Conservation (phyloP, 1,284 basidiomycete genomes). For the Waitea zeae region DNA sequence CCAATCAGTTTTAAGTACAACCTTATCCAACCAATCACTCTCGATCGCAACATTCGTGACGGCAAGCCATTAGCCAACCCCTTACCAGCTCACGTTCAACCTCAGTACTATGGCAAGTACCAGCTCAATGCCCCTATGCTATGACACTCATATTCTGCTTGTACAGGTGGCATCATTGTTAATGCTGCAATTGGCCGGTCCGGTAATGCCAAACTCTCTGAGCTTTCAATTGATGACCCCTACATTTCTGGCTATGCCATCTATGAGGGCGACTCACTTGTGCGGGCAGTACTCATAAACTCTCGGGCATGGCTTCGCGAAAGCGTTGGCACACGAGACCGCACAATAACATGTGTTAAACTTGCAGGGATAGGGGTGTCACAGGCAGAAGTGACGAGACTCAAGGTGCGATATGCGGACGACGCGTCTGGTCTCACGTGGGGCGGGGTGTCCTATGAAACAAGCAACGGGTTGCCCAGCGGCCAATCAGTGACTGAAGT, state of each 20-base stretch:
- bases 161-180: constrained; percentile 30
- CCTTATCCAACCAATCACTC: constrained; percentile 28
- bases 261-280: constrained; percentile 27
- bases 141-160: too few species aligned
- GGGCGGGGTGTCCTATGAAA: too few species aligned
- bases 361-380: constrained; percentile 7
- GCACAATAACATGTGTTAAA: constrained; percentile 15
- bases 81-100: constrained; percentile 34
- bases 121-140: too few species aligned
- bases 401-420: constrained; percentile 35
- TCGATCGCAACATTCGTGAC: constrained; percentile 33
- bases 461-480: too few species aligned
- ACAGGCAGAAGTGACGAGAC: constrained; percentile 20
- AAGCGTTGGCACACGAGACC: constrained; percentile 16
- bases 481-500: too few species aligned
- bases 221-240: constrained; percentile 31
- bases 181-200: constrained; percentile 22
- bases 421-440: constrained; percentile 36
- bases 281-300: constrained; percentile 39
- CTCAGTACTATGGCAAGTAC: constrained; percentile 47
- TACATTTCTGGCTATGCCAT: constrained; percentile 45
- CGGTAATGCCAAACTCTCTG: constrained; percentile 24
- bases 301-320: constrained; percentile 28
- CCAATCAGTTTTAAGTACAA: not conserved
- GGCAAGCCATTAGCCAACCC: constrained; percentile 27